Percentiles rank a stretch among this genome's conserved stretches.
Evolutionary conservation across 169 alveolate genomes (phyloP).

Genomic region (Cryptosporidium sp.): DNA sequence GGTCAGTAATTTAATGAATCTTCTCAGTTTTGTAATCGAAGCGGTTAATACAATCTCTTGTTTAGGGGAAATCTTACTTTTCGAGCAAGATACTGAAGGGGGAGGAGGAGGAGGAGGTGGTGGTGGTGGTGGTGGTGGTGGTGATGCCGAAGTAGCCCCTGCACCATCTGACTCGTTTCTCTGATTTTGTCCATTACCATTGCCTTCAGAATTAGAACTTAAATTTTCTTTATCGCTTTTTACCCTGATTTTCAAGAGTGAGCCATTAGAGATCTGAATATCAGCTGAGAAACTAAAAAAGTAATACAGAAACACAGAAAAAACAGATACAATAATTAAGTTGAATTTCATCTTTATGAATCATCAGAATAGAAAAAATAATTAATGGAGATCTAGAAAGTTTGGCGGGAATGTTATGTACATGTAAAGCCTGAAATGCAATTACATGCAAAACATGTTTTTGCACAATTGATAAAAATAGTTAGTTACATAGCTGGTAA

Average conservation of each 20-base stretch:
- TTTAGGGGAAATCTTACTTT: not conserved
- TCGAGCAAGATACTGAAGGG: not conserved
- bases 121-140: constrained; percentile 5
- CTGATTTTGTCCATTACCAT: not conserved
- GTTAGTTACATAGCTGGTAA: not conserved
- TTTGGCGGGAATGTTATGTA: not conserved
- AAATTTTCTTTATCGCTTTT: not conserved
- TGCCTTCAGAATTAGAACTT: not conserved
- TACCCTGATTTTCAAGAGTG: not conserved
- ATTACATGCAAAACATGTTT: not conserved
- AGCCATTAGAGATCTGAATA: not conserved
- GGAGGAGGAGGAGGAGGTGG: constrained; percentile 30
- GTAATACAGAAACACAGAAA: not conserved
- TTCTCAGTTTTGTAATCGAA: not conserved
- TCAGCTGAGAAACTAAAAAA: not conserved
- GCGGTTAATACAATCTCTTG: constrained; percentile 8
- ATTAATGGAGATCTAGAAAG: not conserved
- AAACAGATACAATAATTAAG: not conserved
- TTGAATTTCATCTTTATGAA: not conserved
- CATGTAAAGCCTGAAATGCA: not conserved
- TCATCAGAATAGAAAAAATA: not conserved
- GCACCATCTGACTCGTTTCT: not conserved
- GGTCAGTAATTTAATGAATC: not conserved
- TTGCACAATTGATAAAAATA: not conserved
- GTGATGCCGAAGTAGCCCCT: not conserved